Percentiles rank a stretch among this genome's conserved stretches.
phyloP scores from a whole-genome alignment of 2,329 filamentous ascomycete genomes.

The Ophiostoma sp. region DNA sequence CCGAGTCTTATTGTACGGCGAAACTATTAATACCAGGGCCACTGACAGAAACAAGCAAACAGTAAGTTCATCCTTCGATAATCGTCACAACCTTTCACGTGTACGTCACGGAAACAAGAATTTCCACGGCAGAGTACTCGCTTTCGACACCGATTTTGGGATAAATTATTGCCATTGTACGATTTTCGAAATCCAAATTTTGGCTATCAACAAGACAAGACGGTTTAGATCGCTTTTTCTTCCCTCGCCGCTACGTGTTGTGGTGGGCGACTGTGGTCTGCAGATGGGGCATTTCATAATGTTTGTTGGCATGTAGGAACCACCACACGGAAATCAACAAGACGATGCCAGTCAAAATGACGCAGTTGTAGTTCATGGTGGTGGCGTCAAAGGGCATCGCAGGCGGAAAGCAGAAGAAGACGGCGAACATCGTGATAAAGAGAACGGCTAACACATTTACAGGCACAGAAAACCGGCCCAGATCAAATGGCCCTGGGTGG shows the following conservation, averaged over 20 bases:
- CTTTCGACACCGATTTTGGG: neutral
- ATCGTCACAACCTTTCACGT: neutral
- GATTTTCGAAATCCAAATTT: neutral
- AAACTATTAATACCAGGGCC: neutral
- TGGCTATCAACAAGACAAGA: neutral
- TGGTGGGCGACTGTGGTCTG: neutral
- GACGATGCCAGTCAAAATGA: conserved; percentile 53
- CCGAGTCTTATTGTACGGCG: neutral
- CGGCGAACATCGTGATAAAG: conserved; percentile 56
- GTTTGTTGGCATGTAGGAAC: conserved; percentile 46
- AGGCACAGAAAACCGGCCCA: conserved; percentile 51
- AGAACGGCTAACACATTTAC: conserved; percentile 53
- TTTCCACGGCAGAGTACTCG: neutral
- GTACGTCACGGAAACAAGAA: neutral
- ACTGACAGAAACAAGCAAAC: neutral
- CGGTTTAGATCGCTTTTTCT: neutral
- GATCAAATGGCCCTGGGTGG: conserved; percentile 53
- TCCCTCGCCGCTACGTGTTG: neutral
- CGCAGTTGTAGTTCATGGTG: conserved; percentile 55
- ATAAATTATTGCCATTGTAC: too few species aligned
- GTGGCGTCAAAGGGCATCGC: conserved; percentile 15
- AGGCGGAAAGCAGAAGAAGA: conserved; percentile 59
- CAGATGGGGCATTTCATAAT: conserved; percentile 42
- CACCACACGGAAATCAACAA: conserved; percentile 51
- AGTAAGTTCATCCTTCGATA: neutral